Percentiles rank a stretch among this genome's conserved stretches.
Conservation (phyloP, 306 rosid species). For the Castanea sativa region DNA sequence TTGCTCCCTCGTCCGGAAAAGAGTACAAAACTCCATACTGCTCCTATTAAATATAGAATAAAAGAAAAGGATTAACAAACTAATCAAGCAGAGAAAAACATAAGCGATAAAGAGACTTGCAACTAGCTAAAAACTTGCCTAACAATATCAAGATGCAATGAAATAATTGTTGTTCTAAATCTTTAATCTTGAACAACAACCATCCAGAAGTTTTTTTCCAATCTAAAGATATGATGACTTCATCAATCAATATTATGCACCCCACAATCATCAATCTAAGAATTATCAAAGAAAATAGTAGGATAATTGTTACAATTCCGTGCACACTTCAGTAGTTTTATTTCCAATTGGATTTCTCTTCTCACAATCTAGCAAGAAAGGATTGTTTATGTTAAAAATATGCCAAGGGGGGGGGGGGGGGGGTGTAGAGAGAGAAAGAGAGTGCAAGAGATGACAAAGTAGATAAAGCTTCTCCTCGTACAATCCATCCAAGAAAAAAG, state of each 20-base stretch:
- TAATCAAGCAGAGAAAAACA: constrained; percentile 11
- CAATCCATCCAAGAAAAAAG: not conserved
- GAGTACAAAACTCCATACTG: constrained; percentile 55
- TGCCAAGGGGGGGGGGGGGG: too few relatives aligned
- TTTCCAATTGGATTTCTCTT: not conserved
- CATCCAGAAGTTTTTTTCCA: not conserved
- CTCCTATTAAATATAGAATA: constrained; percentile 45
- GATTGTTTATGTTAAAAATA: not conserved
- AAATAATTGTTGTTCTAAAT: not conserved
- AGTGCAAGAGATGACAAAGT: not conserved
- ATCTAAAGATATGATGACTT: not conserved
- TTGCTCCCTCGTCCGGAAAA: constrained; percentile 41
- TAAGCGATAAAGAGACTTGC: not conserved
- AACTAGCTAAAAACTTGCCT: constrained; percentile 3
- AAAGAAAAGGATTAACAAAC: constrained; percentile 16
- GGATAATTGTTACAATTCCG: not conserved
- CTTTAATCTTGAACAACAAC: not conserved
- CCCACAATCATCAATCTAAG: not conserved
- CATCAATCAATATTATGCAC: not conserved
- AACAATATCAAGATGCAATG: not conserved
- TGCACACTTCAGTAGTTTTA: not conserved
- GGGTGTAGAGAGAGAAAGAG: not conserved
- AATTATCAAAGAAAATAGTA: not conserved
- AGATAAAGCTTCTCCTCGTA: not conserved
- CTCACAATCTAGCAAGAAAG: not conserved